These are phyloP conservation scores for Phragmites australis DNA, from an alignment of 176 grass and related monocot genomes.

Conservation along the genomic window DNA sequence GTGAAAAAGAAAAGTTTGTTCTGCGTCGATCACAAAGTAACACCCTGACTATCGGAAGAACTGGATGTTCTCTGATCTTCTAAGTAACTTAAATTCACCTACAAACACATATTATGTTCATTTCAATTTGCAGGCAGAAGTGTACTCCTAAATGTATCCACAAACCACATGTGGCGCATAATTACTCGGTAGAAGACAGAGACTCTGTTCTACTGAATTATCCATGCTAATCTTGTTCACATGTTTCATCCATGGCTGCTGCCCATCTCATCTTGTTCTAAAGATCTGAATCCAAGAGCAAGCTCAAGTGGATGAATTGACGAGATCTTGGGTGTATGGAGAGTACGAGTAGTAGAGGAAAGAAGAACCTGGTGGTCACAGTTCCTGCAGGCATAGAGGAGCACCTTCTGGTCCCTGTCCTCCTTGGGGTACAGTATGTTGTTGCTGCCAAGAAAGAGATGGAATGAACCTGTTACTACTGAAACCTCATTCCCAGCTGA, in stretches of 20 bases:
- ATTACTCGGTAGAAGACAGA: not conserved
- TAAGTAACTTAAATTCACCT: not conserved
- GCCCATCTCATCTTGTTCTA: not conserved
- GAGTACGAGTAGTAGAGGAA: not conserved
- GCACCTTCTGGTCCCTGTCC: slow-evolving; percentile 62
- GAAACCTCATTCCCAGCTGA: not conserved
- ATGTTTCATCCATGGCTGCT: not conserved
- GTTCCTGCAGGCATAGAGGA: slow-evolving; percentile 70
- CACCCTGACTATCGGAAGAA: not conserved
- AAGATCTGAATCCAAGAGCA: not conserved
- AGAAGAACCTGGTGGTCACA: slow-evolving; percentile 60
- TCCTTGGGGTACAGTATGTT: slow-evolving; percentile 78
- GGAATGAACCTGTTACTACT: not conserved
- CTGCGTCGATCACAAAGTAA: not conserved
- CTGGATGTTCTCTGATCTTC: not conserved
- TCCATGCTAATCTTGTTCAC: not conserved
- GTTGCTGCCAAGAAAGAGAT: slow-evolving; percentile 39
- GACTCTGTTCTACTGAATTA: not conserved
- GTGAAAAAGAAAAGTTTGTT: not conserved
- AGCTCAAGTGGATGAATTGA: not conserved
- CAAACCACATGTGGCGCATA: not conserved
- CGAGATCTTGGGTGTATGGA: not conserved
- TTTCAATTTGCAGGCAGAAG: not conserved
- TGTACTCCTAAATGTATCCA: too few relatives aligned
- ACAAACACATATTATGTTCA: not conserved